Evolutionary conservation across 2,329 filamentous ascomycete genomes (phyloP).

Genomic region (Zymoseptoria passerinii): DNA sequence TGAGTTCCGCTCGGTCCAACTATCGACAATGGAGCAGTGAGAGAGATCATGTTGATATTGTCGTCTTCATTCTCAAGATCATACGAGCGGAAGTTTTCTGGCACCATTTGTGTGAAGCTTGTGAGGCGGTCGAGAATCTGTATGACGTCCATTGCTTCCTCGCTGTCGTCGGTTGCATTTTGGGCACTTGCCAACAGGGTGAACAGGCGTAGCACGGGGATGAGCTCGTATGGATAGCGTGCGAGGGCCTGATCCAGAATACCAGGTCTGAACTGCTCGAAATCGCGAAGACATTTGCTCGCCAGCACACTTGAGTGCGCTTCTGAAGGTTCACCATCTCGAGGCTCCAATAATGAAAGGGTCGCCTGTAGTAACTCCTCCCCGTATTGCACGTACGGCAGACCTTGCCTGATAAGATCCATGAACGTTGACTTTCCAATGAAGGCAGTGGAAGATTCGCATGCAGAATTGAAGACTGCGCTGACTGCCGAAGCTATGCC

Average conservation of each 20-base stretch:
- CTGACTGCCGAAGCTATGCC: slow-evolving; percentile 38
- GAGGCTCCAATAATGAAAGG: slow-evolving; percentile 49
- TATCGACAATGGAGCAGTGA: slow-evolving; percentile 56
- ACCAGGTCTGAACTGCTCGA: slow-evolving; percentile 44
- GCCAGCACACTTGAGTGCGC: slow-evolving; percentile 27
- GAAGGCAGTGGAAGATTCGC: slow-evolving; percentile 49
- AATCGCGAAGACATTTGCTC: slow-evolving; percentile 50
- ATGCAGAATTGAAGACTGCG: slow-evolving; percentile 40
- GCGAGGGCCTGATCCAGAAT: slow-evolving; percentile 61
- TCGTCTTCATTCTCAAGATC: slow-evolving; percentile 76
- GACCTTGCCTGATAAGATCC: slow-evolving; percentile 60
- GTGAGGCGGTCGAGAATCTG: slow-evolving; percentile 60
- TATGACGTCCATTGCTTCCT: slow-evolving; percentile 35
- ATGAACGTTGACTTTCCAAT: slow-evolving; percentile 58
- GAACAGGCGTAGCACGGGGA: slow-evolving; percentile 55
- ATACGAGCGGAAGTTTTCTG: slow-evolving; percentile 63
- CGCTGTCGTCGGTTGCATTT: not conserved
- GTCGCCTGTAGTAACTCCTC: slow-evolving; percentile 61
- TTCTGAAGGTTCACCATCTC: slow-evolving; percentile 3
- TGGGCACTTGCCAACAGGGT: slow-evolving; percentile 16
- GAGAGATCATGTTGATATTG: slow-evolving; percentile 67
- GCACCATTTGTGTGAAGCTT: slow-evolving; percentile 70
- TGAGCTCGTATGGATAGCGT: slow-evolving; percentile 78
- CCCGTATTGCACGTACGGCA: slow-evolving; percentile 62
- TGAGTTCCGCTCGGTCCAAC: slow-evolving; percentile 37